A percentile compares a stretch with the other conserved stretches of the same genome.
Conservation (phyloP, 2,329 filamentous ascomycete species). For the Scleromitrula shiraiana region DNA sequence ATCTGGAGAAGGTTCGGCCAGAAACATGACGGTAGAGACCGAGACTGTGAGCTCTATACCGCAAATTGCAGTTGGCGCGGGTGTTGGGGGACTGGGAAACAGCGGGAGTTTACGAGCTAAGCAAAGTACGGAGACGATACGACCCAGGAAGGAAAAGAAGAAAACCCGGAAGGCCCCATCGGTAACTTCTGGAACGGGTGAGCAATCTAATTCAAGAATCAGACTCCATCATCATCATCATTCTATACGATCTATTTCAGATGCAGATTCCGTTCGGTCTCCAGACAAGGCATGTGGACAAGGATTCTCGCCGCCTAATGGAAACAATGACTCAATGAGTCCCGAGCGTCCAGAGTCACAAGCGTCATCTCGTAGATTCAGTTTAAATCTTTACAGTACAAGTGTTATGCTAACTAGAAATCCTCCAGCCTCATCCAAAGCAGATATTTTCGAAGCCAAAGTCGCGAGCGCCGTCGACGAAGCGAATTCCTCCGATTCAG, state of each 20-base stretch:
- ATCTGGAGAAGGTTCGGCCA: conserved; percentile 61
- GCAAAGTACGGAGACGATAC: conserved; percentile 90
- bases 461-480: conserved; percentile 95
- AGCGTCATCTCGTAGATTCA: conserved; percentile 32
- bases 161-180: conserved; percentile 63
- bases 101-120: conserved; percentile 75
- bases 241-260: conserved; percentile 24
- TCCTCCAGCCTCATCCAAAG: conserved; percentile 75
- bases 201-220: conserved; percentile 35
- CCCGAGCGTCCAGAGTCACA: conserved; percentile 21
- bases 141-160: conserved; percentile 89
- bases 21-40: conserved; percentile 96
- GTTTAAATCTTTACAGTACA: conserved; percentile 33
- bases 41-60: conserved; percentile 91
- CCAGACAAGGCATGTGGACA: conserved; percentile 21
- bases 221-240: conserved; percentile 35
- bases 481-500: conserved; percentile 91
- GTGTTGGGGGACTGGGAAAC: conserved; percentile 52
- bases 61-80: conserved; percentile 67
- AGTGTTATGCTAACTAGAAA: conserved; percentile 39
- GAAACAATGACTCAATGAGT: conserved; percentile 21
- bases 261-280: conserved; percentile 14
- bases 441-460: conserved; percentile 96
- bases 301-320: conserved; percentile 20
- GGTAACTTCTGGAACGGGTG: conserved; percentile 66